These are phyloP conservation scores for Meyerozyma carpophila DNA, from an alignment of 1,139 yeast genomes.

Conservation along the genomic window DNA sequence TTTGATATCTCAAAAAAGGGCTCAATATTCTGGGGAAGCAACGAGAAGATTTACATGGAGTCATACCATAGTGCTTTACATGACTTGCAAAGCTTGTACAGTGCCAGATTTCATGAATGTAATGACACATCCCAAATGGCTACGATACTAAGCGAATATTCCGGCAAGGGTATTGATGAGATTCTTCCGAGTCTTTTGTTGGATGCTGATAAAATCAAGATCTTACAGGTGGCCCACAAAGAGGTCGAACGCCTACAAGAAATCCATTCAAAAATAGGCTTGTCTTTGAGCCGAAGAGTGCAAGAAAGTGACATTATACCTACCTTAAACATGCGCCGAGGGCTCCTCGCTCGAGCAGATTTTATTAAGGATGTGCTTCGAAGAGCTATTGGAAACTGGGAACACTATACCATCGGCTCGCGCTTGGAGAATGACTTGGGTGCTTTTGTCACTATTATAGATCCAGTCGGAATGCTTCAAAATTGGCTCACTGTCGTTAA, in stretches of 20 bases:
- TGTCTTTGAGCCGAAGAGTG: background rate
- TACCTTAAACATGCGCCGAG: background rate
- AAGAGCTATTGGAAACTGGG: background rate
- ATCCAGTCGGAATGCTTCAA: background rate
- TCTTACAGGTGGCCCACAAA: constrained; percentile 5
- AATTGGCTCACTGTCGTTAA: background rate
- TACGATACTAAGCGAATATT: constrained; percentile 13
- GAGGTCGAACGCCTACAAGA: background rate
- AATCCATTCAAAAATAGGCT: background rate
- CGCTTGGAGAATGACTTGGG: background rate
- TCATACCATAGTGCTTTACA: constrained; percentile 20
- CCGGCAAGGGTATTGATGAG: constrained; percentile 17
- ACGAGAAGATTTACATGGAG: constrained; percentile 14
- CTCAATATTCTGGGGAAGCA: constrained; percentile 25
- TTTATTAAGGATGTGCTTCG: background rate
- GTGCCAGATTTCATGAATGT: constrained; percentile 12
- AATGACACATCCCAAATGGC: background rate
- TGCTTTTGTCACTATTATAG: background rate
- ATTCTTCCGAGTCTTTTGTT: constrained; percentile 25
- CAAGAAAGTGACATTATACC: background rate
- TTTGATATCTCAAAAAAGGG: constrained; percentile 33
- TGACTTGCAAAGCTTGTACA: constrained; percentile 17
- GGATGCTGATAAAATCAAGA: constrained; percentile 20
- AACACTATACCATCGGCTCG: background rate
- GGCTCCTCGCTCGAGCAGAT: background rate